Percentiles rank a stretch among this genome's conserved stretches.
These are phyloP conservation scores for Termitomyces eurrhizus DNA, from an alignment of 768 basidiomycete species.

Conservation along the genomic window DNA sequence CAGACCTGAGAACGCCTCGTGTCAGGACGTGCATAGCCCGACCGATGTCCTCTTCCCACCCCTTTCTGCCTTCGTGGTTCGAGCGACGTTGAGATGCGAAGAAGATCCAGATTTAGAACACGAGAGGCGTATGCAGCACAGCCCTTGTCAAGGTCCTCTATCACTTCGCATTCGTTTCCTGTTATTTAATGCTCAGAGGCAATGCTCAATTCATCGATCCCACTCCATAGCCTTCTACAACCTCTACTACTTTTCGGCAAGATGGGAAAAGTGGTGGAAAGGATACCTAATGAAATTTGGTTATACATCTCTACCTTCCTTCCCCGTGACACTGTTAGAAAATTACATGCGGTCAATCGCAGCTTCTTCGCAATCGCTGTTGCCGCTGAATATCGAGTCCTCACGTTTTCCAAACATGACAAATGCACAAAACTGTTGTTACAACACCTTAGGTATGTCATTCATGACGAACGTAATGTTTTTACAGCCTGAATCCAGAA, in stretches of 20 bases:
- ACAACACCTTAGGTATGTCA: slow-evolving; percentile 19
- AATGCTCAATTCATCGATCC: neutral
- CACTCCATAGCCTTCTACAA: neutral
- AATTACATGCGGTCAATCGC: slow-evolving; percentile 19
- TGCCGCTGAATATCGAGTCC: slow-evolving; percentile 16
- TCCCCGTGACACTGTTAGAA: slow-evolving; percentile 13
- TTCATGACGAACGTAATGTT: neutral
- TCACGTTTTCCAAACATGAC: slow-evolving; percentile 19
- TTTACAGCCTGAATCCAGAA: neutral
- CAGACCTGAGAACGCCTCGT: neutral
- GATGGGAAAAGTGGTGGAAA: slow-evolving; percentile 9
- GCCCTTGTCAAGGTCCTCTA: neutral
- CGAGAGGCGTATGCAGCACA: neutral
- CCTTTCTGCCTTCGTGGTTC: neutral
- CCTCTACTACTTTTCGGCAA: no score
- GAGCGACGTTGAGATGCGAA: neutral
- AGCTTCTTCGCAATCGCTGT: slow-evolving; percentile 18
- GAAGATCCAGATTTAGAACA: neutral
- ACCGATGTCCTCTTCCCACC: neutral
- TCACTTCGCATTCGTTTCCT: neutral
- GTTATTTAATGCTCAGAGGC: neutral
- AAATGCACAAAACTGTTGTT: slow-evolving; percentile 20
- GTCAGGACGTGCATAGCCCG: neutral
- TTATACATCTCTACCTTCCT: slow-evolving; percentile 17
- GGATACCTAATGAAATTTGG: slow-evolving; percentile 23